Percentiles rank a stretch among this genome's conserved stretches.
Evolutionary conservation across 371 early-diverging fungal genomes (phyloP).

Genomic region (Mucor saturninus): DNA sequence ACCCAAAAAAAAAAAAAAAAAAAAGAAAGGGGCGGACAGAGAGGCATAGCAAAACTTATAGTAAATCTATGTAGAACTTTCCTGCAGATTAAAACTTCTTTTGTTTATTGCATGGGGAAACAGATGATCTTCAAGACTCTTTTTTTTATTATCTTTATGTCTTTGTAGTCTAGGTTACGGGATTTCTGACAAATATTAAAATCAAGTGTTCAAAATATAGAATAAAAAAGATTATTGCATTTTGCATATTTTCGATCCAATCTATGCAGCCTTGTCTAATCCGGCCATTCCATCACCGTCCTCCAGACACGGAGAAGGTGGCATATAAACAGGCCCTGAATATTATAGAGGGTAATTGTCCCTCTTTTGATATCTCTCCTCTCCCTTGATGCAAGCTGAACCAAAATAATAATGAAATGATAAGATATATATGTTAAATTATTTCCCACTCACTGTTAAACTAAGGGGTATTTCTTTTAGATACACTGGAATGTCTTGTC

Average conservation of each 20-base stretch:
- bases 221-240: slow-evolving; percentile 1
- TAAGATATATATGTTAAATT: slow-evolving; percentile 7
- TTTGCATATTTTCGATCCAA: slow-evolving; percentile 25
- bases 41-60: slow-evolving; percentile 3
- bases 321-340: slow-evolving; percentile 28
- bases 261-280: slow-evolving; percentile 20
- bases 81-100: slow-evolving; percentile 29
- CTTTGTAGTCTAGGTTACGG: slow-evolving; percentile 1
- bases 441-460: neutral
- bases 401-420: slow-evolving; percentile 12
- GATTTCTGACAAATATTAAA: neutral
- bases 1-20: neutral
- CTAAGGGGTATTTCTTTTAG: neutral
- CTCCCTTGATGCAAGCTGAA: slow-evolving; percentile 10
- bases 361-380: neutral
- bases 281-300: slow-evolving; percentile 20
- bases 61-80: slow-evolving; percentile 30
- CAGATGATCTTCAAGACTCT: slow-evolving; percentile 23
- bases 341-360: slow-evolving; percentile 6
- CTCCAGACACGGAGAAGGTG: slow-evolving; percentile 21
- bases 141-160: neutral
- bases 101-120: slow-evolving; percentile 22
- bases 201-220: slow-evolving; percentile 1
- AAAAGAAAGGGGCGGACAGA: neutral
- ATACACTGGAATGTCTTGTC: slow-evolving; percentile 10